Percentiles rank a stretch among this genome's conserved stretches.
phyloP scores from a whole-genome alignment of 106 monocot genomes.

The Narthecium ossifragum region DNA sequence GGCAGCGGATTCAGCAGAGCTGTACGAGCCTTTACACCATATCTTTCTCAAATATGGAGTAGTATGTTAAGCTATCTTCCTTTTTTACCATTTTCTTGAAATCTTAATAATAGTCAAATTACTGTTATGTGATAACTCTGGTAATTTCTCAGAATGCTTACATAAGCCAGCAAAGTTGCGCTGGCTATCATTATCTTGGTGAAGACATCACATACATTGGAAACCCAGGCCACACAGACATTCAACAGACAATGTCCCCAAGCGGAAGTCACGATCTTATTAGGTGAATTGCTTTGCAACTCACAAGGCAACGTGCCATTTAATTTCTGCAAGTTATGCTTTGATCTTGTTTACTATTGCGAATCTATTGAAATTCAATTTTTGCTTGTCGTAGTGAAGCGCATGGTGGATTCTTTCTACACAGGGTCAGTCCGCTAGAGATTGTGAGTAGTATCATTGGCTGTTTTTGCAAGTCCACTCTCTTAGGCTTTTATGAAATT shows the following conservation, averaged over 20 bases:
- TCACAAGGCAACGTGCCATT: too few relatives aligned
- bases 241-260: slow-evolving; percentile 1
- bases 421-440: slow-evolving; percentile 41
- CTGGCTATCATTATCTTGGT: slow-evolving; percentile 14
- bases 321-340: too few relatives aligned
- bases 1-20: slow-evolving; percentile 10
- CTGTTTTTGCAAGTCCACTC: too few relatives aligned
- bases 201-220: slow-evolving; percentile 33
- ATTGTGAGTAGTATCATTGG: slow-evolving; percentile 32
- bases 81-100: too few relatives aligned
- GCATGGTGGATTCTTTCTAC: slow-evolving; percentile 33
- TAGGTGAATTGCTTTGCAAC: slow-evolving; percentile 12
- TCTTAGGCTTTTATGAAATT: too few relatives aligned
- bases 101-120: too few relatives aligned
- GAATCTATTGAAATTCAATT: too few relatives aligned
- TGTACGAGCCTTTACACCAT: slow-evolving; percentile 18
- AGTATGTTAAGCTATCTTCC: too few relatives aligned
- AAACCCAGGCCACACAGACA: slow-evolving; percentile 22
- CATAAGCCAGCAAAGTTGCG: slow-evolving; percentile 37
- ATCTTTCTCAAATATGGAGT: slow-evolving; percentile 35
- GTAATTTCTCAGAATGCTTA: slow-evolving; percentile 45
- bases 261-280: slow-evolving; percentile 2
- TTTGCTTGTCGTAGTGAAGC: slow-evolving; percentile 19
- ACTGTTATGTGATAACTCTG: too few relatives aligned
- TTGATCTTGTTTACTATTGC: too few relatives aligned